phyloP scores from a whole-genome alignment of 2,329 filamentous ascomycete genomes.

The Emydomyces testavorans region DNA sequence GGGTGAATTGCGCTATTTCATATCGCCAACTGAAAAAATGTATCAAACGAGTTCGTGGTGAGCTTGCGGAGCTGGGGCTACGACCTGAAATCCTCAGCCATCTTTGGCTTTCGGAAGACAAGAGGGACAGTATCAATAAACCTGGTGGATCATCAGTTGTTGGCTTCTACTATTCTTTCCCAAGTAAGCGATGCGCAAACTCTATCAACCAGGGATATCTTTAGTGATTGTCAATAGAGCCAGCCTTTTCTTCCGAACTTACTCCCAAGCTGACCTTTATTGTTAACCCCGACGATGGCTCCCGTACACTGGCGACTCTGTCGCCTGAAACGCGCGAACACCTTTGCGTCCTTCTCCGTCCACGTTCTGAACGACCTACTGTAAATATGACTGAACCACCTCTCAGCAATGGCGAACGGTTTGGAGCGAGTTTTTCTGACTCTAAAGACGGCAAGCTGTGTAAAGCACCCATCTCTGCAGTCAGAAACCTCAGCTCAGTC shows the following conservation, averaged over 20 bases:
- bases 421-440: not conserved
- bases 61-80: conserved; percentile 60
- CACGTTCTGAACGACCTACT: conserved; percentile 24
- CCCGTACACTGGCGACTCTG: conserved; percentile 56
- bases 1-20: conserved; percentile 63
- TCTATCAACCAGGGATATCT: not conserved
- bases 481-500: not conserved
- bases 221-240: conserved; percentile 18
- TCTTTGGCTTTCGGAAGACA: conserved; percentile 40
- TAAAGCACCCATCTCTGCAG: not conserved
- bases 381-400: conserved; percentile 17
- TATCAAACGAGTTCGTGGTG: conserved; percentile 64
- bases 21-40: conserved; percentile 82
- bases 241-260: conserved; percentile 38
- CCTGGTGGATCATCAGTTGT: conserved; percentile 9
- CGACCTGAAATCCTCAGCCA: conserved; percentile 58
- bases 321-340: conserved; percentile 54
- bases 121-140: not conserved
- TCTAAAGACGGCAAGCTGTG: not conserved
- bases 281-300: conserved; percentile 54
- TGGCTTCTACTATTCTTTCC: conserved; percentile 15
- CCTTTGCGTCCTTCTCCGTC: conserved; percentile 43
- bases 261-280: conserved; percentile 60
- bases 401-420: not conserved
- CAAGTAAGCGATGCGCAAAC: conserved; percentile 9